A percentile compares a stretch with the other conserved stretches of the same genome.
These are phyloP conservation scores for Hyphopichia fennica DNA, from an alignment of 1,139 yeast species.

Conservation along the genomic window DNA sequence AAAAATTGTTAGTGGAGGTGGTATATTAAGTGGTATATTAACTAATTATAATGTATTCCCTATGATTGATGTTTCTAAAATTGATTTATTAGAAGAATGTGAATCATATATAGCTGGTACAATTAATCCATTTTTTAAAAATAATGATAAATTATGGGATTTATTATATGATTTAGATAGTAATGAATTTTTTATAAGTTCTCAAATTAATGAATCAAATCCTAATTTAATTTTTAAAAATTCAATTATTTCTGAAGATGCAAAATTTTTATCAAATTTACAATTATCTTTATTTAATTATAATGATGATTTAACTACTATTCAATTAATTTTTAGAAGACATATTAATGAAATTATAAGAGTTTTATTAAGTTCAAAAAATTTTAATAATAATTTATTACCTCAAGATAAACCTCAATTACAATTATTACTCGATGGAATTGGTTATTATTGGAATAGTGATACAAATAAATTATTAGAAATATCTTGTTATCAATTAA, in stretches of 20 bases:
- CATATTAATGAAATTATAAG: constrained; percentile 48
- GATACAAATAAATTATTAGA: constrained; percentile 44
- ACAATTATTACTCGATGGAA: constrained; percentile 40
- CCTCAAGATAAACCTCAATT: constrained; percentile 20
- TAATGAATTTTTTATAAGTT: constrained; percentile 42
- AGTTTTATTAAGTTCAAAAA: constrained; percentile 41
- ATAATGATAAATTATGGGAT: constrained; percentile 60
- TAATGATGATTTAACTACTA: constrained; percentile 50
- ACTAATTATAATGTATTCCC: constrained; percentile 55
- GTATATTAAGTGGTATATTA: constrained; percentile 52
- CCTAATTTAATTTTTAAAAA: constrained; percentile 16
- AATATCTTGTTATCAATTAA: constrained; percentile 44
- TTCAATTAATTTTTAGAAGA: constrained; percentile 47
- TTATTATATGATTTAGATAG: constrained; percentile 56
- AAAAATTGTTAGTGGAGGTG: constrained; percentile 59
- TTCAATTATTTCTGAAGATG: constrained; percentile 50
- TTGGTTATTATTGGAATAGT: constrained; percentile 46
- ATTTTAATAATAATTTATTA: constrained; percentile 25
- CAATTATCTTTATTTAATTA: constrained; percentile 46
- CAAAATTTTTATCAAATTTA: constrained; percentile 44
- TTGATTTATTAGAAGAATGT: constrained; percentile 53
- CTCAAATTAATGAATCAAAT: constrained; percentile 15
- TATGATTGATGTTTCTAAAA: constrained; percentile 60
- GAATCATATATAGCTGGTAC: constrained; percentile 65
- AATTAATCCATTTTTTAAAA: constrained; percentile 64